These are phyloP conservation scores for Hermanozyma aechmeae DNA, from an alignment of 805 yeast species.

Conservation along the genomic window DNA sequence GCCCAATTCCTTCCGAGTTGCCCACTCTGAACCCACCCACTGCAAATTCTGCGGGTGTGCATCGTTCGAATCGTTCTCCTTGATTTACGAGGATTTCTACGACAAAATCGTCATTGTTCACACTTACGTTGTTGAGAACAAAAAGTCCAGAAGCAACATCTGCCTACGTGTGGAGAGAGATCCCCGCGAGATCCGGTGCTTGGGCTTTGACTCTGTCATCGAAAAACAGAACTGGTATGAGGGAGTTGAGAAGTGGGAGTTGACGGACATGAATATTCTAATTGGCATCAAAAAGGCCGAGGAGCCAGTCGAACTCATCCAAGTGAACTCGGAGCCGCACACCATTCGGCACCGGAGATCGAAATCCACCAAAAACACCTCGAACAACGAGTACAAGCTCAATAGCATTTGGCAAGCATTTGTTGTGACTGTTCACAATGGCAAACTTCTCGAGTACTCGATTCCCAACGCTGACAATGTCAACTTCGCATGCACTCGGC, in stretches of 20 bases:
- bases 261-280: slow-evolving; percentile 67
- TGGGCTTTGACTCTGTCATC: slow-evolving; percentile 68
- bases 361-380: too few species aligned
- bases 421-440: slow-evolving; percentile 57
- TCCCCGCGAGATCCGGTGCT: slow-evolving; percentile 82
- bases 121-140: slow-evolving; percentile 55
- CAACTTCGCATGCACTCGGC: slow-evolving; percentile 12
- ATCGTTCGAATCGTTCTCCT: slow-evolving; percentile 61
- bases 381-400: slow-evolving; percentile 3
- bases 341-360: too few species aligned
- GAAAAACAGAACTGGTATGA: slow-evolving; percentile 64
- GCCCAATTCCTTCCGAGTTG: slow-evolving; percentile 51
- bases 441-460: slow-evolving; percentile 49
- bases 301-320: slow-evolving; percentile 4
- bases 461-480: slow-evolving; percentile 38
- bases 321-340: slow-evolving; percentile 2
- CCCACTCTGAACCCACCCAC: slow-evolving; percentile 81
- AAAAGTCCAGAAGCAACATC: slow-evolving; percentile 67
- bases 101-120: slow-evolving; percentile 56
- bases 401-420: slow-evolving; percentile 71
- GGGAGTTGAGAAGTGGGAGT: slow-evolving; percentile 68
- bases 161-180: slow-evolving; percentile 90
- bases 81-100: slow-evolving; percentile 59
- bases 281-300: slow-evolving; percentile 43
- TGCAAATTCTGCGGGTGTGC: slow-evolving; percentile 90